Evolutionary conservation across 1,139 yeast genomes (phyloP).

Genomic region (Neolecta irregularis): DNA sequence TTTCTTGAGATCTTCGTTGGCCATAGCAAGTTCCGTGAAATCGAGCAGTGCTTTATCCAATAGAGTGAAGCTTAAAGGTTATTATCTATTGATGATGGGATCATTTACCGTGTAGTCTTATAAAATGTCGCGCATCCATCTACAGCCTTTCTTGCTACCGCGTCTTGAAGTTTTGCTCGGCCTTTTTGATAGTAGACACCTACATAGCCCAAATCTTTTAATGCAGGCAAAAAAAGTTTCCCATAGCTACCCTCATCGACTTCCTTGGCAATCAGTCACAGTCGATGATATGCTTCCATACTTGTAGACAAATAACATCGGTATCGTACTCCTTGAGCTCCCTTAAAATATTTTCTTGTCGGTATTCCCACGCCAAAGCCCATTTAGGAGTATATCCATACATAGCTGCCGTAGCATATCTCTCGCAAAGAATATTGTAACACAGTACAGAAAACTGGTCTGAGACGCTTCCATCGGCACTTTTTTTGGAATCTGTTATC

Average conservation of each 20-base stretch:
- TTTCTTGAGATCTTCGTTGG: constrained; percentile 71
- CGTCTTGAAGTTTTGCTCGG: constrained; percentile 82
- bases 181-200: constrained; percentile 77
- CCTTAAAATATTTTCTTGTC: constrained; percentile 57
- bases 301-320: constrained; percentile 75
- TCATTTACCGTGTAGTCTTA: constrained; percentile 35
- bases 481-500: constrained; percentile 23
- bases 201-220: constrained; percentile 61
- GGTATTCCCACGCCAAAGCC: constrained; percentile 93
- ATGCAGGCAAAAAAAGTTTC: constrained; percentile 68
- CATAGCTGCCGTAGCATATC: constrained; percentile 83
- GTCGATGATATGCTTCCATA: not conserved
- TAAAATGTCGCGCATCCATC: constrained; percentile 96
- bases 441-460: constrained; percentile 56
- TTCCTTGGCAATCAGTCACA: constrained; percentile 29
- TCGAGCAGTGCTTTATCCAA: constrained; percentile 63
- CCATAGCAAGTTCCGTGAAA: constrained; percentile 60
- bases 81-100: not conserved
- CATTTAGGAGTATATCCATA: constrained; percentile 92
- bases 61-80: constrained; percentile 34
- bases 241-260: constrained; percentile 79
- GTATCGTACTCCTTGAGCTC: constrained; percentile 52
- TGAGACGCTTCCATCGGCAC: constrained; percentile 16
- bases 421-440: constrained; percentile 87
- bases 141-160: constrained; percentile 68